These are phyloP conservation scores for Neurospora sp. DNA, from an alignment of 495 filamentous ascomycete genomes.

Conservation along the genomic window DNA sequence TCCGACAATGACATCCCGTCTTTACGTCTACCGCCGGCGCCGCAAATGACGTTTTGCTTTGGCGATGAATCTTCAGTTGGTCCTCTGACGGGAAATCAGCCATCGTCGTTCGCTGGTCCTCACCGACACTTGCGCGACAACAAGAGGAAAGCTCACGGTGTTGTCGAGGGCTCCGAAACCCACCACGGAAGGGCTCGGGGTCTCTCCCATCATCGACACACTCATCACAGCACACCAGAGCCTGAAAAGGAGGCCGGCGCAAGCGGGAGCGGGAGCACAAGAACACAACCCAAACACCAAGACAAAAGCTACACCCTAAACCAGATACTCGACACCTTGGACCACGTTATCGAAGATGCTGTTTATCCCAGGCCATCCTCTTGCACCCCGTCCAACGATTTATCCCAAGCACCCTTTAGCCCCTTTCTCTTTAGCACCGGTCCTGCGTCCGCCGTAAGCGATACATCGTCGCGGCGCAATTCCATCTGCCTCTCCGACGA, in stretches of 20 bases:
- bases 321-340: neutral
- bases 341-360: neutral
- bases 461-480: conserved; percentile 45
- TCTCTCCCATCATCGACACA: neutral
- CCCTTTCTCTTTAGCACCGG: conserved; percentile 41
- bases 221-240: neutral
- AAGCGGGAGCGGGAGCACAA: neutral
- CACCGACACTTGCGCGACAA: conserved; percentile 26
- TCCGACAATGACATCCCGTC: conserved; percentile 17
- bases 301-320: neutral
- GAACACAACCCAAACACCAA: neutral
- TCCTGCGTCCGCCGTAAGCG: conserved; percentile 36
- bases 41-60: conserved; percentile 48
- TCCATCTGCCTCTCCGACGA: conserved; percentile 46
- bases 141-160: conserved; percentile 6
- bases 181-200: neutral
- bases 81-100: conserved; percentile 22
- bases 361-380: conserved; percentile 4
- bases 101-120: conserved; percentile 12
- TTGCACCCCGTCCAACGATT: conserved; percentile 14
- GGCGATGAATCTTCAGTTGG: conserved; percentile 44
- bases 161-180: neutral
- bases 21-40: conserved; percentile 16
- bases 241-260: neutral
- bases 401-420: conserved; percentile 42